Evolutionary conservation across 345 rosid genomes (phyloP).

Genomic region (Mallotus nudiflorus): DNA sequence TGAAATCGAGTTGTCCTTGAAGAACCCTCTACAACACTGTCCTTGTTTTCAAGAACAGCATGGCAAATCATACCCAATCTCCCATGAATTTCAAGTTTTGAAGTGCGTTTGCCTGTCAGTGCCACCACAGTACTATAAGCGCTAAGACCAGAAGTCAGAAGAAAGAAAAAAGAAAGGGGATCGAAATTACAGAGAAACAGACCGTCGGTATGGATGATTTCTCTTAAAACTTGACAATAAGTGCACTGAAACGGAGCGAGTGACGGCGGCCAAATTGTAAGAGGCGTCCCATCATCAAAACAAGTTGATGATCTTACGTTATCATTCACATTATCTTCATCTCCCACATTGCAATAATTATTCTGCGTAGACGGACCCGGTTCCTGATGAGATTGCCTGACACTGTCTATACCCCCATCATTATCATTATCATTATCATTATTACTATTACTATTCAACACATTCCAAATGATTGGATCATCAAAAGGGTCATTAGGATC

Average conservation of each 20-base stretch:
- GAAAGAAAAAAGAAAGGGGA: background rate
- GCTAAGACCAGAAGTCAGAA: background rate
- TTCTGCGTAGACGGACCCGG: constrained; percentile 4
- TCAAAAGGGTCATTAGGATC: constrained; percentile 22
- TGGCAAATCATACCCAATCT: constrained; percentile 53
- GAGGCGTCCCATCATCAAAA: constrained; percentile 1
- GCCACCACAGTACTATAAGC: background rate
- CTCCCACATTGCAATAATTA: background rate
- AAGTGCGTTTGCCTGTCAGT: constrained; percentile 27
- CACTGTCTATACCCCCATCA: too few species aligned
- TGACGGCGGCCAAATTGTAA: background rate
- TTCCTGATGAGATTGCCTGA: too few species aligned
- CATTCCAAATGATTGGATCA: constrained; percentile 31
- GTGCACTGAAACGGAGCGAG: background rate
- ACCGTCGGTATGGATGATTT: constrained; percentile 36
- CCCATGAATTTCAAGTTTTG: constrained; percentile 67
- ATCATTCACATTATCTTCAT: background rate
- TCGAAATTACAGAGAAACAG: background rate
- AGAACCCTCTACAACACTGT: background rate
- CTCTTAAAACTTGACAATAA: constrained; percentile 10
- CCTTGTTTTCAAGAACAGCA: constrained; percentile 39
- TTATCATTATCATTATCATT: background rate
- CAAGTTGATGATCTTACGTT: background rate
- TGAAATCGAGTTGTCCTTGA: constrained; percentile 20
- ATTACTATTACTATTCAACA: background rate